phyloP scores from a whole-genome alignment of 371 early-diverging fungal species.

The Apophysomyces variabilis region DNA sequence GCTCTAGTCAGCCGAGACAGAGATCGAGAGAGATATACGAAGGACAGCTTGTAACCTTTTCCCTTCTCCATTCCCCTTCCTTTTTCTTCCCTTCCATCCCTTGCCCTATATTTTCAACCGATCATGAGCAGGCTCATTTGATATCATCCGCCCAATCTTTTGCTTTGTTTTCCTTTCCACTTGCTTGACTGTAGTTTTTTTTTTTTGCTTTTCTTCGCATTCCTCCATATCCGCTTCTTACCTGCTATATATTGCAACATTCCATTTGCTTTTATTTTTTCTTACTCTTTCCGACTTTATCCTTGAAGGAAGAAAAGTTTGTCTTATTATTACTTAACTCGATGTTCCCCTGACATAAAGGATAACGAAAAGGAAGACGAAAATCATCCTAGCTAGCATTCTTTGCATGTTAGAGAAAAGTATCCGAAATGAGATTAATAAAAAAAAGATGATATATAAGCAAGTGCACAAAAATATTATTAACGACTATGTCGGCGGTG shows the following conservation, averaged over 20 bases:
- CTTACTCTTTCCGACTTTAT: not conserved
- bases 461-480: not conserved
- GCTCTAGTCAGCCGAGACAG: not conserved
- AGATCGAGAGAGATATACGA: no score
- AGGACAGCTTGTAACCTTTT: no score
- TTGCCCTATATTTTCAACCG: not conserved
- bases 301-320: not conserved
- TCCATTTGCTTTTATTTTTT: constrained; percentile 2
- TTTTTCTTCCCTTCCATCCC: constrained; percentile 2
- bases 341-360: not conserved
- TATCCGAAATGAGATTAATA: not conserved
- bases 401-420: no score
- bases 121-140: constrained; percentile 3
- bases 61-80: constrained; percentile 2
- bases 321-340: not conserved
- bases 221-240: no score
- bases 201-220: no score
- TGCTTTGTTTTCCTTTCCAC: not conserved
- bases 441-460: not conserved
- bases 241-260: not conserved
- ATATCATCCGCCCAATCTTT: not conserved
- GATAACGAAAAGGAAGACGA: constrained; percentile 8
- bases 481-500: constrained; percentile 4
- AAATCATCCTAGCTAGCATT: not conserved
- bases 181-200: no score